These are phyloP conservation scores for Eucalyptus cloeziana DNA, from an alignment of 345 rosid genomes.

Conservation along the genomic window DNA sequence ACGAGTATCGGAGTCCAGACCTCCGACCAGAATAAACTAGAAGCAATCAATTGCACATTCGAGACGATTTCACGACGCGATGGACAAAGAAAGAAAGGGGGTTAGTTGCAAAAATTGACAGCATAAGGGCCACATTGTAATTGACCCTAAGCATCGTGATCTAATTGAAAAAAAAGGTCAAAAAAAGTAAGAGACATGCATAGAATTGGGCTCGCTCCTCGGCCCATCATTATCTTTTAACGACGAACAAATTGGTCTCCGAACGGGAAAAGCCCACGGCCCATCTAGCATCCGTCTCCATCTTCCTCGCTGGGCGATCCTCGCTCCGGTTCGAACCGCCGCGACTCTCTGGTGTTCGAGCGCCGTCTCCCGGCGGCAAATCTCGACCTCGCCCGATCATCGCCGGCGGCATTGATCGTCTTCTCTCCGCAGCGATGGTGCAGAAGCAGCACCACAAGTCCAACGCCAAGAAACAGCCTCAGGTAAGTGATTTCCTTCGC, in stretches of 20 bases:
- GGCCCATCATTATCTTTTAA: neutral
- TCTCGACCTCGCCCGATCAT: neutral
- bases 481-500: constrained; percentile 14
- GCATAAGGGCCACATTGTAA: neutral
- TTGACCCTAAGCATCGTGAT: neutral
- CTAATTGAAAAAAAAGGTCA: neutral
- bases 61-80: neutral
- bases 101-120: neutral
- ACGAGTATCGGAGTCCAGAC: neutral
- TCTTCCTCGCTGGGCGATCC: neutral
- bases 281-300: neutral
- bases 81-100: neutral
- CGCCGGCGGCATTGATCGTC: neutral
- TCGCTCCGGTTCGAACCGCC: neutral
- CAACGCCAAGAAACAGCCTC: constrained; percentile 45
- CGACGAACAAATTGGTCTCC: fast-evolving
- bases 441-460: constrained; percentile 63
- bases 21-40: neutral
- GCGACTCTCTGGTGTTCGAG: neutral
- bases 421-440: constrained; percentile 27
- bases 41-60: neutral
- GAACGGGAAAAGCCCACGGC: neutral
- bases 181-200: fast-evolving
- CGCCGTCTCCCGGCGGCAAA: neutral
- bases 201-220: neutral